A percentile compares a stretch with the other conserved stretches of the same genome.
phyloP scores from a whole-genome alignment of 305 asterid species.

The Andrographis paniculata region DNA sequence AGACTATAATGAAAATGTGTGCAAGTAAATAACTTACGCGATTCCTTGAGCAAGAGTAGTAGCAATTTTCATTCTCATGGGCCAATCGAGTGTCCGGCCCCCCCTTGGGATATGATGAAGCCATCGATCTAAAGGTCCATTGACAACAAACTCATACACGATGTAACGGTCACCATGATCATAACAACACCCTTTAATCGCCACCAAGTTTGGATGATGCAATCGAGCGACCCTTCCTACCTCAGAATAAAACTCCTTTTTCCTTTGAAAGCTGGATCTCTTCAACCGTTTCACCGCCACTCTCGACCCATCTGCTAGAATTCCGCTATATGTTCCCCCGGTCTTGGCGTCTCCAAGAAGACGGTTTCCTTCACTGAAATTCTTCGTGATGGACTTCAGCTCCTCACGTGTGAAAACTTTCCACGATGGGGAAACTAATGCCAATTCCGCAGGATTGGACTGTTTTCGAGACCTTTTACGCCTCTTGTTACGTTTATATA shows the following conservation, averaged over 20 bases:
- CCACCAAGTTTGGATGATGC: conserved; percentile 87
- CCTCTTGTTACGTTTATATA: conserved; percentile 61
- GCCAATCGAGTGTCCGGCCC: conserved; percentile 92
- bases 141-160: conserved; percentile 73
- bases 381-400: conserved; percentile 79
- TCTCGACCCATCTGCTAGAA: conserved; percentile 82
- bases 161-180: conserved; percentile 91
- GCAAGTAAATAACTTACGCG: conserved; percentile 55
- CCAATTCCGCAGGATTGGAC: conserved; percentile 68
- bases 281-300: conserved; percentile 92
- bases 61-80: conserved; percentile 87
- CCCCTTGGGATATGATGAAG: conserved; percentile 91
- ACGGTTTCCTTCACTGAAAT: conserved; percentile 94
- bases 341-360: conserved; percentile 94
- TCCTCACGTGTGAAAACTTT: conserved; percentile 81
- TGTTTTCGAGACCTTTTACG: conserved; percentile 69
- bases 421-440: conserved; percentile 93
- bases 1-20: too few relatives aligned
- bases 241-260: conserved; percentile 93
- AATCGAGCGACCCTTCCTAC: conserved; percentile 89
- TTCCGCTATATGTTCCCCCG: conserved; percentile 91
- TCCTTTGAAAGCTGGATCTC: conserved; percentile 88
- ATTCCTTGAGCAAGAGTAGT: conserved; percentile 98
- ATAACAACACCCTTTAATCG: conserved; percentile 91
- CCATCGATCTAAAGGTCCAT: conserved; percentile 96